A percentile compares a stretch with the other conserved stretches of the same genome.
These are phyloP conservation scores for Neospermospora avenae DNA, from an alignment of 2,329 filamentous ascomycete species.

Conservation along the genomic window DNA sequence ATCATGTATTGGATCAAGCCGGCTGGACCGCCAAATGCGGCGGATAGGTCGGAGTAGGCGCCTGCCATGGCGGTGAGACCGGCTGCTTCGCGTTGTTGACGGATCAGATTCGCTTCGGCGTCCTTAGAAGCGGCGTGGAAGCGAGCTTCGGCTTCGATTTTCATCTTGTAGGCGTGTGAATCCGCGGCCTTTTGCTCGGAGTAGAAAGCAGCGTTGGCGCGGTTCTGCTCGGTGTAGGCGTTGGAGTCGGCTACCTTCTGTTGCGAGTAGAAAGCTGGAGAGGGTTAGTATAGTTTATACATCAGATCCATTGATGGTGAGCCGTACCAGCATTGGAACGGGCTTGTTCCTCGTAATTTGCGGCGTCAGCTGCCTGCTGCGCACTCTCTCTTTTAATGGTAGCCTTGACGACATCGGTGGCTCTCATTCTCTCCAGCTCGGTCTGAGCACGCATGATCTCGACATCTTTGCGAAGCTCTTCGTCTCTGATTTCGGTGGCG, in stretches of 20 bases:
- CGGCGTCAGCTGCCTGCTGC: constrained; percentile 65
- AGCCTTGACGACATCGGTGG: constrained; percentile 74
- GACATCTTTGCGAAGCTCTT: constrained; percentile 75
- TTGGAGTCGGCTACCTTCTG: constrained; percentile 27
- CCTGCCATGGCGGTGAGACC: constrained; percentile 74
- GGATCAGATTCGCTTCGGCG: constrained; percentile 57
- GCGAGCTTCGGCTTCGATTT: constrained; percentile 40
- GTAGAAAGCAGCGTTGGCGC: constrained; percentile 34
- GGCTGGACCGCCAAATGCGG: constrained; percentile 73
- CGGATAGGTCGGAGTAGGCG: constrained; percentile 70
- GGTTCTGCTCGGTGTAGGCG: background rate
- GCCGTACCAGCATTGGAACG: constrained; percentile 47
- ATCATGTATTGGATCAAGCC: constrained; percentile 82
- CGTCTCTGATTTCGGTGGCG: constrained; percentile 70
- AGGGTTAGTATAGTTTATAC: background rate
- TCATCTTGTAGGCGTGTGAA: constrained; percentile 45
- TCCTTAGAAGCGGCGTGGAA: constrained; percentile 41
- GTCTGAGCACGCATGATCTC: constrained; percentile 74
- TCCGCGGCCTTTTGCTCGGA: constrained; percentile 51
- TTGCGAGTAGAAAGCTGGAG: constrained; percentile 33
- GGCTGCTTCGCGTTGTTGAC: constrained; percentile 70
- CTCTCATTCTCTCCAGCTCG: constrained; percentile 76
- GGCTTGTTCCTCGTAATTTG: constrained; percentile 61
- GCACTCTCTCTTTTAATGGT: constrained; percentile 64
- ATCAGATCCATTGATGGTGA: background rate